Percentiles rank a stretch among this genome's conserved stretches.
Evolutionary conservation across 768 basidiomycete species (phyloP).

Genomic region (Psilocybe azurescens): DNA sequence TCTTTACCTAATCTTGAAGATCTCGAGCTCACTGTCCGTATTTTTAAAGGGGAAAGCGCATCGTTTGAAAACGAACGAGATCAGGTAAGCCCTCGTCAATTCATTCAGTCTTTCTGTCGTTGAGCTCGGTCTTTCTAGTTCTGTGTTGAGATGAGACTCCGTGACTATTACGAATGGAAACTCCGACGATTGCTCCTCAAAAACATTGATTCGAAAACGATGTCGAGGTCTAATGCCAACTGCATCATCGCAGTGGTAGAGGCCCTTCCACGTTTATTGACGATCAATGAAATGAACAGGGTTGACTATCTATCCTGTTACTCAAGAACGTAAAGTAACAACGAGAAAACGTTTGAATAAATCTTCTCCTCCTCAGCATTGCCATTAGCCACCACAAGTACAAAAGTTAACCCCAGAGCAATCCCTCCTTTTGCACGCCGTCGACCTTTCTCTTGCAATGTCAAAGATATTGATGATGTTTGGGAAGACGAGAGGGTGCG

Average conservation of each 20-base stretch:
- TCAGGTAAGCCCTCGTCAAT: background rate
- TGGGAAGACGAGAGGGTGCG: too few species aligned
- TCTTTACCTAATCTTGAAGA: slow-evolving; percentile 2
- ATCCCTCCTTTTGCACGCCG: too few species aligned
- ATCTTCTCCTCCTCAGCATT: too few species aligned
- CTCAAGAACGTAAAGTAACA: too few species aligned
- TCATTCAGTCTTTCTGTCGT: too few species aligned
- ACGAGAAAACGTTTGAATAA: too few species aligned
- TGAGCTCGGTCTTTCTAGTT: background rate
- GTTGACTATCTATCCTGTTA: background rate
- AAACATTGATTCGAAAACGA: background rate
- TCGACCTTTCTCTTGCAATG: too few species aligned
- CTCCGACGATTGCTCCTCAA: background rate
- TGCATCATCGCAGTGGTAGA: background rate
- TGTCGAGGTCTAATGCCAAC: background rate
- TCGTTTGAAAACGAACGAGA: background rate
- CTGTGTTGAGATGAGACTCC: background rate
- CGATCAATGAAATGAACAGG: background rate
- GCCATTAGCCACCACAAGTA: too few species aligned
- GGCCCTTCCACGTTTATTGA: background rate
- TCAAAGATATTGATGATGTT: too few species aligned
- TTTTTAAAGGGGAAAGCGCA: background rate
- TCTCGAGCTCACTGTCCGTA: background rate
- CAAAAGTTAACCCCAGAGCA: too few species aligned
- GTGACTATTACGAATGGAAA: background rate